Base-by-base conservation (phyloP, 441 rosid species). In the Bruguiera hainesii region DNA sequence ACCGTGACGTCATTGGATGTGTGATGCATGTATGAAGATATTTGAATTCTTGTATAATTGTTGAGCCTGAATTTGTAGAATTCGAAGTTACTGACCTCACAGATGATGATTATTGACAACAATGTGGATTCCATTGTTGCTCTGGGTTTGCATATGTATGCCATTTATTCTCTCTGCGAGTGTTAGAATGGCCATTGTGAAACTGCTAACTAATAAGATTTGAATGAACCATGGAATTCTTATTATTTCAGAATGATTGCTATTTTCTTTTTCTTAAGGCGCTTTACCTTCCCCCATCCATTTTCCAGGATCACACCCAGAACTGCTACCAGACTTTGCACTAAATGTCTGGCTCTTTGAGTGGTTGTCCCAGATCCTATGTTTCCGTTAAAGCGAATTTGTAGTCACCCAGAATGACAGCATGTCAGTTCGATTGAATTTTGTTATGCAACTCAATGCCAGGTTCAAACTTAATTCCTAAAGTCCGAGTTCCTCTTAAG, bases 31-130 rank as follows among this genome's bases (percentile, higher is more conserved):
- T 66, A 64, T 63, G 71, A 61, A 35, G 25, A 60, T 60, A 46
- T 61, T 61, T 61, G 57, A 57, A 46, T 29, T 72, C 66, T 61
- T 74, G 67, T 67, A 35, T 35, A 35, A 7, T n/a, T 56, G 61
- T 42, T 37, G 53, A 71, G 21, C 25, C 21, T 52, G 11, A 23
- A 64, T 71, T 71, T 39, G 28, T 30, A 18, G 23, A 31, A 16
- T 7, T 35, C 2, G 39, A 29, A 29, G 30, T 29, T 29, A 29
- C 30, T 29, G 30, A 29, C 30, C 30, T 29, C 0, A 29, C 30
- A 3, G 4, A 29, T 29, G 30, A 1, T 29, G 30, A 29, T 29
- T 29, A 29, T 29, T 29, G 30, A 29, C 39, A 8, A 35, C 3
- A 35, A 33, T 7, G 11, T 8, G 39, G 62, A 46, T 53, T 71